Percentiles rank a stretch among this genome's conserved stretches.
Evolutionary conservation across 2,329 filamentous ascomycete species (phyloP).

Genomic region (Fusarium metavorans): DNA sequence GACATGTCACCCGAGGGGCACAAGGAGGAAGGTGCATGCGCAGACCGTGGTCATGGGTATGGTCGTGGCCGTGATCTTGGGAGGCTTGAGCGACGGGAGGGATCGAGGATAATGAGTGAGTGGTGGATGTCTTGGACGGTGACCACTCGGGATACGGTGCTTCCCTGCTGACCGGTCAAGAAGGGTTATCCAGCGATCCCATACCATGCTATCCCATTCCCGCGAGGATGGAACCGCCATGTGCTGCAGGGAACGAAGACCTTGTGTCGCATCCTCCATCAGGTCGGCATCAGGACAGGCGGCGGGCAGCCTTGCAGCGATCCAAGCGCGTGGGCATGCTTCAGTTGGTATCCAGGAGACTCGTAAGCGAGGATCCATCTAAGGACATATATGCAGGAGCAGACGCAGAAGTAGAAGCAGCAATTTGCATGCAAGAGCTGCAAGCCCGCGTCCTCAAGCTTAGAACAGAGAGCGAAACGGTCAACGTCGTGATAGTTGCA

Average conservation of each 20-base stretch:
- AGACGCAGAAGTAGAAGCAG: not conserved
- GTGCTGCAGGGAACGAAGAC: slow-evolving; percentile 38
- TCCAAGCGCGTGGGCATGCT: slow-evolving; percentile 22
- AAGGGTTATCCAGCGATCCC: slow-evolving; percentile 6
- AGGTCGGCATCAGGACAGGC: slow-evolving; percentile 14
- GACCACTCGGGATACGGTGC: not conserved
- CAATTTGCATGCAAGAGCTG: not conserved
- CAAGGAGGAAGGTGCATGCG: not conserved
- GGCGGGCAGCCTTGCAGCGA: slow-evolving; percentile 41
- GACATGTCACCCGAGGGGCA: slow-evolving; percentile 23
- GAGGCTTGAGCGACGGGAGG: slow-evolving; percentile 29
- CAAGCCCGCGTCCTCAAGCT: not conserved
- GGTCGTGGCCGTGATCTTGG: slow-evolving; percentile 23
- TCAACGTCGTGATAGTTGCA: slow-evolving; percentile 3
- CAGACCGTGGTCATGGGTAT: not conserved
- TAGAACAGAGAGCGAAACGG: not conserved
- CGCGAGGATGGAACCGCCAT: slow-evolving; percentile 45
- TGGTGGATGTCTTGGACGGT: slow-evolving; percentile 8
- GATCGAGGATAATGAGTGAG: slow-evolving; percentile 33
- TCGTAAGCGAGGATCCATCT: not conserved
- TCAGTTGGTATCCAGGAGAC: not conserved
- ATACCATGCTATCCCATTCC: slow-evolving; percentile 11
- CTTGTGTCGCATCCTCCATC: slow-evolving; percentile 43
- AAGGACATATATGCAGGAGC: not conserved
- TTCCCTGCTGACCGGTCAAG: not conserved